Conservation (phyloP, 2,329 filamentous ascomycete genomes). For the Verticillium isaacii region DNA sequence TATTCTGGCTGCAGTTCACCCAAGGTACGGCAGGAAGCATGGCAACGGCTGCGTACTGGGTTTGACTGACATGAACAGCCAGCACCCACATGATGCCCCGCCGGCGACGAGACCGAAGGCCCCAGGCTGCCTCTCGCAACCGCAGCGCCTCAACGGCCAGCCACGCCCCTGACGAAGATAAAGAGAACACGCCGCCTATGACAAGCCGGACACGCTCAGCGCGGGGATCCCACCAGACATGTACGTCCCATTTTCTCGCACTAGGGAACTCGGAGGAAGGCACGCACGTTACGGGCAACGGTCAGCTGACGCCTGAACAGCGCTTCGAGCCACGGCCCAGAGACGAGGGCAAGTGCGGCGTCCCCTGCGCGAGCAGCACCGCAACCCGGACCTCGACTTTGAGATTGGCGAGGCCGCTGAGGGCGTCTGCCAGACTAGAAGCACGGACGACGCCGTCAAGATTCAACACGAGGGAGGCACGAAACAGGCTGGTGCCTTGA, state of each 20-base stretch:
- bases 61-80: not conserved
- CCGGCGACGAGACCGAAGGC: not conserved
- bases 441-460: too few species aligned
- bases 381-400: not conserved
- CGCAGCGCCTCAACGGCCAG: not conserved
- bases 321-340: not conserved
- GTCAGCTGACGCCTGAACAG: not conserved
- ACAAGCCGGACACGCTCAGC: not conserved
- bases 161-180: not conserved
- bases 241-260: not conserved
- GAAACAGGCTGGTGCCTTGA: too few species aligned
- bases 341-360: not conserved
- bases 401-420: not conserved
- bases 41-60: not conserved
- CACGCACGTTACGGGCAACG: not conserved
- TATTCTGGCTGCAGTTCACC: not conserved
- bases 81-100: not conserved
- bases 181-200: not conserved
- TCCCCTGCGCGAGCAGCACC: not conserved
- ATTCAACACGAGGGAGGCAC: too few species aligned
- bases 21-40: not conserved
- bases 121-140: not conserved
- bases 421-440: too few species aligned
- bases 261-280: not conserved
- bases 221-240: not conserved